A percentile compares a stretch with the other conserved stretches of the same genome.
These are phyloP conservation scores for Acorus gramineus DNA, from an alignment of 106 monocot genomes.

Conservation along the genomic window DNA sequence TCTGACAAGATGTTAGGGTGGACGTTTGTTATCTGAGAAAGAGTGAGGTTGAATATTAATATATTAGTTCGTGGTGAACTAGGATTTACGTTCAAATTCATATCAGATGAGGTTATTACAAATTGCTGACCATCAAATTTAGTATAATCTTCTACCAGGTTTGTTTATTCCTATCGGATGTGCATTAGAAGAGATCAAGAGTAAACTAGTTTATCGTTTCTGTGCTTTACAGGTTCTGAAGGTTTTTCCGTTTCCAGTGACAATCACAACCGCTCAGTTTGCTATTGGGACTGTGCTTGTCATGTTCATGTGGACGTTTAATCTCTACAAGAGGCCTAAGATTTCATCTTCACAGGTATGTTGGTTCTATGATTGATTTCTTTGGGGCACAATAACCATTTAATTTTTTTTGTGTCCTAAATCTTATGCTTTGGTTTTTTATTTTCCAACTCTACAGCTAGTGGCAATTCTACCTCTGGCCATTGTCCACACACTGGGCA, in stretches of 20 bases:
- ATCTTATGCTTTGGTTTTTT: neutral
- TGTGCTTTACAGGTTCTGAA: conserved; percentile 39
- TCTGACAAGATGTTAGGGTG: too few relatives aligned
- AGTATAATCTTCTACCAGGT: too few relatives aligned
- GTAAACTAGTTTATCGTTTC: too few relatives aligned
- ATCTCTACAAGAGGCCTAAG: conserved; percentile 40
- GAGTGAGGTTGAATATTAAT: too few relatives aligned
- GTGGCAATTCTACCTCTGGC: conserved; percentile 46
- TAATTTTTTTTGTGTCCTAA: too few relatives aligned
- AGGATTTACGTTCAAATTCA: too few relatives aligned
- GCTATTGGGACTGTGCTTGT: conserved; percentile 40
- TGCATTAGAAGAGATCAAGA: too few relatives aligned
- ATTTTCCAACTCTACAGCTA: conserved; percentile 25
- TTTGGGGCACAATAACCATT: neutral
- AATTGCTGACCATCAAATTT: too few relatives aligned
- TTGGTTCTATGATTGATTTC: neutral
- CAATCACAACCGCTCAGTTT: conserved; percentile 50
- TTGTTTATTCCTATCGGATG: too few relatives aligned
- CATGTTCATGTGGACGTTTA: conserved; percentile 42
- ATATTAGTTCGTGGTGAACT: too few relatives aligned
- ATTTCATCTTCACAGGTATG: conserved; percentile 47
- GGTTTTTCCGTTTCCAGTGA: conserved; percentile 45
- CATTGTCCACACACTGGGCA: conserved; percentile 50
- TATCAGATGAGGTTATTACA: too few relatives aligned
- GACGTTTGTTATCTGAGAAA: too few relatives aligned